Percentiles rank a stretch among this genome's conserved stretches.
Conservation (phyloP, 1,284 basidiomycete species). For the Melampsora americana region DNA sequence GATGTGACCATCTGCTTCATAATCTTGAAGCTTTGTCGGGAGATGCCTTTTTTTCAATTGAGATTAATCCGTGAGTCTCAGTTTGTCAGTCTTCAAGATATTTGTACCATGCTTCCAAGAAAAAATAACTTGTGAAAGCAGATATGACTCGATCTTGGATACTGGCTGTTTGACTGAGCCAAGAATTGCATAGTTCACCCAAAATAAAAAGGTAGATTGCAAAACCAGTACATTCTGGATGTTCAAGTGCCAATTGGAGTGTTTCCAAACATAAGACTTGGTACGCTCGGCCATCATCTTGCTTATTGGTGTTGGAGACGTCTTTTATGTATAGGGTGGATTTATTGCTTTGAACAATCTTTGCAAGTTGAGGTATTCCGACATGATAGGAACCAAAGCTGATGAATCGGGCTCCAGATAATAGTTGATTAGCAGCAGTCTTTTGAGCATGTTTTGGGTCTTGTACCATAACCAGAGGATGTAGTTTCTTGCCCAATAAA, state of each 20-base stretch:
- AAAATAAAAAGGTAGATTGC: slow-evolving; percentile 3
- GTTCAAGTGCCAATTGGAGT: neutral
- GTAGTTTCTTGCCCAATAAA: neutral
- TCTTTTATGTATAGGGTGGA: neutral
- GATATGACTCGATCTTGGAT: neutral
- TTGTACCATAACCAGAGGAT: slow-evolving; percentile 2
- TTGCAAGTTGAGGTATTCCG: slow-evolving; percentile 9
- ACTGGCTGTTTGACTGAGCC: slow-evolving; percentile 1
- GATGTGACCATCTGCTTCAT: neutral
- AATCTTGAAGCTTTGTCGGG: slow-evolving; percentile 14
- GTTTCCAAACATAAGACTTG: slow-evolving; percentile 7
- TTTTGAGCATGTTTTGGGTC: slow-evolving; percentile 23
- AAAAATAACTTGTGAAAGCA: slow-evolving; percentile 10
- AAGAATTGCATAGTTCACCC: slow-evolving; percentile 11
- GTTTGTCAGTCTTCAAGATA: neutral
- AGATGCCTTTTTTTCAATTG: slow-evolving; percentile 6
- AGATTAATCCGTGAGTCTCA: neutral
- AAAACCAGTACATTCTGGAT: slow-evolving; percentile 10
- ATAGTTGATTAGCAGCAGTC: slow-evolving; percentile 13
- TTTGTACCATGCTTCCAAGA: neutral
- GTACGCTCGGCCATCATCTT: neutral
- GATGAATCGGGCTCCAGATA: slow-evolving; percentile 16
- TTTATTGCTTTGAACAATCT: neutral
- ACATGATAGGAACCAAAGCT: slow-evolving; percentile 12
- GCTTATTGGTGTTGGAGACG: slow-evolving; percentile 22